Evolutionary conservation across 805 yeast genomes (phyloP).

Genomic region (Monosporozyma aerobia): DNA sequence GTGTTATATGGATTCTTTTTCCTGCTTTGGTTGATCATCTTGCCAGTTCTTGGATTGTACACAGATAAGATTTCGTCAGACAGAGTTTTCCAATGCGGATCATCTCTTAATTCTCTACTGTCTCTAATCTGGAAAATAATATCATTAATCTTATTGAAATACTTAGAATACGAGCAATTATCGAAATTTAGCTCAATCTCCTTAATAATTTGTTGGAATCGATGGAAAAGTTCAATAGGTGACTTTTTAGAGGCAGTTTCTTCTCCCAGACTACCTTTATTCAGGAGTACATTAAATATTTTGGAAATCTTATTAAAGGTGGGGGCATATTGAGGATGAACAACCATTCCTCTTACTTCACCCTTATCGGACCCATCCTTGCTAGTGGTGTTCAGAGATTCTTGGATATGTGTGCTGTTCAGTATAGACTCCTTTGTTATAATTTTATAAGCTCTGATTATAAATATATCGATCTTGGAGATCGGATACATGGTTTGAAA

Average conservation of each 20-base stretch:
- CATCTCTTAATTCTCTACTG: constrained; percentile 19
- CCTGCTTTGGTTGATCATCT: constrained; percentile 17
- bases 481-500: constrained; percentile 9
- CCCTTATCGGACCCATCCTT: not conserved
- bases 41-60: constrained; percentile 24
- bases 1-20: constrained; percentile 8
- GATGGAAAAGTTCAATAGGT: constrained; percentile 27
- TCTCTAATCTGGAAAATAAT: constrained; percentile 26
- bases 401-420: constrained; percentile 15
- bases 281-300: constrained; percentile 21
- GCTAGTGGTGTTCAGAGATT: constrained; percentile 5
- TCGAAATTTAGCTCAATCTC: constrained; percentile 28
- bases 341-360: not conserved
- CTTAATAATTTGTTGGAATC: constrained; percentile 29
- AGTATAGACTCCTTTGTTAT: constrained; percentile 15
- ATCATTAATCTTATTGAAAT: constrained; percentile 24
- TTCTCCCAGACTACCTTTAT: constrained; percentile 21
- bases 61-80: constrained; percentile 20
- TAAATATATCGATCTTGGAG: constrained; percentile 20
- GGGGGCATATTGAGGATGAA: constrained; percentile 16
- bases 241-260: constrained; percentile 28
- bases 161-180: constrained; percentile 24
- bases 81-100: constrained; percentile 25
- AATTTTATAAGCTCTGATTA: constrained; percentile 19
- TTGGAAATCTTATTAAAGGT: constrained; percentile 24